These are phyloP conservation scores for Clitopilus passeckerianus DNA, from an alignment of 768 basidiomycete genomes.

Conservation along the genomic window DNA sequence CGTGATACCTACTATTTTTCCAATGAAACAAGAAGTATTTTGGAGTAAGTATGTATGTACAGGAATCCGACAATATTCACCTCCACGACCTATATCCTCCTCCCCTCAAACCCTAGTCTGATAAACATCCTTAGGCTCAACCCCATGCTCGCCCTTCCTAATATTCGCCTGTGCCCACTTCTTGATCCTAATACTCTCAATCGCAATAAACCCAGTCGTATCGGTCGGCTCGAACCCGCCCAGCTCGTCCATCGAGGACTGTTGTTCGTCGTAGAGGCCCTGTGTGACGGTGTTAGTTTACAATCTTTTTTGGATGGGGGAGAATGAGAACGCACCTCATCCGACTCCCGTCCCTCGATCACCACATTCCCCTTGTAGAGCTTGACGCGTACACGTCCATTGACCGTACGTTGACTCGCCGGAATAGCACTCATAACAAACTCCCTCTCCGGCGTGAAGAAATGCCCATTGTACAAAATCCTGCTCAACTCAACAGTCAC, in stretches of 20 bases:
- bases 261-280: conserved; percentile 92
- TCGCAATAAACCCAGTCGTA: conserved; percentile 94
- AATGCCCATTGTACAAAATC: conserved; percentile 98
- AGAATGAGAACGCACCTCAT: conserved; percentile 55
- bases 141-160: conserved; percentile 79
- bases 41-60: too few species aligned
- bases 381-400: conserved; percentile 86
- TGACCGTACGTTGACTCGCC: conserved; percentile 93
- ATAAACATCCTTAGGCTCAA: conserved; percentile 76
- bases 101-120: conserved; percentile 44
- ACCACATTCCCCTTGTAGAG: conserved; percentile 96
- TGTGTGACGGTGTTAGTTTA: conserved; percentile 17
- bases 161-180: conserved; percentile 93
- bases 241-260: conserved; percentile 98
- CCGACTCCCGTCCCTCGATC: conserved; percentile 85
- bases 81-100: neutral
- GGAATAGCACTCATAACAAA: conserved; percentile 90
- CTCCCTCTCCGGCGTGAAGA: conserved; percentile 99
- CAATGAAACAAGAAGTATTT: too few species aligned
- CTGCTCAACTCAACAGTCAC: conserved; percentile 84
- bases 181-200: conserved; percentile 97
- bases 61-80: neutral
- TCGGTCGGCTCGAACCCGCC: conserved; percentile 97
- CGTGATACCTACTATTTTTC: too few species aligned
- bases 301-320: neutral